phyloP scores from a whole-genome alignment of 2,329 filamentous ascomycete species.

The Stagonosporopsis vannaccii region DNA sequence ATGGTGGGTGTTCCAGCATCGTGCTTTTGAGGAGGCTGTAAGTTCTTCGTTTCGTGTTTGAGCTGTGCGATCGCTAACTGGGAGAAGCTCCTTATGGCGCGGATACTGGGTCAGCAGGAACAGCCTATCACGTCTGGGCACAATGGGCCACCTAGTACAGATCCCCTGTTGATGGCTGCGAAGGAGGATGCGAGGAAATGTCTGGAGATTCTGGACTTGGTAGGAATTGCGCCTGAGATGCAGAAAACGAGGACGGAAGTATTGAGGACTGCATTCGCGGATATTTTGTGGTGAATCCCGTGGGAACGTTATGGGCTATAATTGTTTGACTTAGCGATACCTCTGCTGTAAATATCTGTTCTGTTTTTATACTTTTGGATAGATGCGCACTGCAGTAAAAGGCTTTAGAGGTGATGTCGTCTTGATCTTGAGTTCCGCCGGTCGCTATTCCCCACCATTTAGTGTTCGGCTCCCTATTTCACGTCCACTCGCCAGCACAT shows the following conservation, averaged over 20 bases:
- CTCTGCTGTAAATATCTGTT: not conserved
- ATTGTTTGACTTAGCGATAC: not conserved
- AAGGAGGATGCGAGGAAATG: slow-evolving; percentile 55
- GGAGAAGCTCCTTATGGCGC: slow-evolving; percentile 48
- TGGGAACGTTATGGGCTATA: not conserved
- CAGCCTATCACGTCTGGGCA: slow-evolving; percentile 37
- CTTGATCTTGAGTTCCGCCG: too few species aligned
- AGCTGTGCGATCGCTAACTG: not conserved
- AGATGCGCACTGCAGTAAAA: too few species aligned
- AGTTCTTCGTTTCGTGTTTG: slow-evolving; percentile 49
- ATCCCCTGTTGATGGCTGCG: slow-evolving; percentile 47
- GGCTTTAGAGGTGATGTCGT: too few species aligned
- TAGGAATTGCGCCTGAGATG: slow-evolving; percentile 56
- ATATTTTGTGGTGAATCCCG: slow-evolving; percentile 44
- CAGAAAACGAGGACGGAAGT: slow-evolving; percentile 58
- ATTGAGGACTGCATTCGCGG: slow-evolving; percentile 54
- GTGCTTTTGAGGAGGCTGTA: slow-evolving; percentile 79
- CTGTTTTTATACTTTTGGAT: not conserved
- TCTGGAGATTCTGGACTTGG: slow-evolving; percentile 55
- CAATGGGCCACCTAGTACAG: slow-evolving; percentile 37
- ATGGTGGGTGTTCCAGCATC: slow-evolving; percentile 86
- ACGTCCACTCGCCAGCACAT: too few species aligned
- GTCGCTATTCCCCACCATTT: too few species aligned
- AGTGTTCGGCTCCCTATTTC: too few species aligned
- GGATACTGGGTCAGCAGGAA: slow-evolving; percentile 48